Conservation (phyloP, 208 protist genomes). For the Wallacemonas rigidus region DNA sequence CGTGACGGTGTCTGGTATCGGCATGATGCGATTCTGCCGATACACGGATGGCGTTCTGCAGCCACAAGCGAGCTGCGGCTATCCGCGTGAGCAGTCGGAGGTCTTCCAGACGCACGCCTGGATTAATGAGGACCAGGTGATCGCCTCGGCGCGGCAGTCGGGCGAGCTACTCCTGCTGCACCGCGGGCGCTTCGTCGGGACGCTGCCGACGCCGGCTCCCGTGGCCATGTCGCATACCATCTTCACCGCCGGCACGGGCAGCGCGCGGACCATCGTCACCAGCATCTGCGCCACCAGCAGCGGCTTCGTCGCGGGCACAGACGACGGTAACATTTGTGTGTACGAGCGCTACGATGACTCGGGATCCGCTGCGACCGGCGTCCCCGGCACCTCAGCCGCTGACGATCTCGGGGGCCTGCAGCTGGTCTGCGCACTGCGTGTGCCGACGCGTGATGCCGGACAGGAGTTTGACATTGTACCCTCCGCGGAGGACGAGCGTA, state of each 20-base stretch:
- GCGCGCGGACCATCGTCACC: conserved; percentile 26
- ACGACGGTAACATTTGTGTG: conserved; percentile 65
- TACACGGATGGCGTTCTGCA: conserved; percentile 90
- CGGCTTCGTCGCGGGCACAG: conserved; percentile 78
- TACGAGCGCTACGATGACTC: conserved; percentile 51
- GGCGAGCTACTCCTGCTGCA: conserved; percentile 89
- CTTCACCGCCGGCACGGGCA: conserved; percentile 4
- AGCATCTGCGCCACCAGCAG: conserved; percentile 44
- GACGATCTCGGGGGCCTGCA: conserved; percentile 5
- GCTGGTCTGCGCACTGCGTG: conserved; percentile 12
- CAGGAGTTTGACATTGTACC: conserved; percentile 6
- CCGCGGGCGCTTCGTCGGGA: conserved; percentile 48
- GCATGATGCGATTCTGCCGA: conserved; percentile 91
- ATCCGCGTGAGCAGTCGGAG: conserved; percentile 59
- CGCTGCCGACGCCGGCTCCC: conserved; percentile 40
- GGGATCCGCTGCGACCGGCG: neutral
- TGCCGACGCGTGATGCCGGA: conserved; percentile 21
- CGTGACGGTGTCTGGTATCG: conserved; percentile 90
- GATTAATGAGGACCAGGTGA: conserved; percentile 78
- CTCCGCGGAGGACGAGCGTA: neutral
- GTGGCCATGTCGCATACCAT: conserved; percentile 19
- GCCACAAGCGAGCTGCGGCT: conserved; percentile 50
- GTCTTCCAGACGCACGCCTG: conserved; percentile 92
- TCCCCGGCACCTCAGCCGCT: neutral
- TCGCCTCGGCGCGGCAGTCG: conserved; percentile 77